Conservation (phyloP, 2,329 filamentous ascomycete species). For the Calcarisporium arbuscula region DNA sequence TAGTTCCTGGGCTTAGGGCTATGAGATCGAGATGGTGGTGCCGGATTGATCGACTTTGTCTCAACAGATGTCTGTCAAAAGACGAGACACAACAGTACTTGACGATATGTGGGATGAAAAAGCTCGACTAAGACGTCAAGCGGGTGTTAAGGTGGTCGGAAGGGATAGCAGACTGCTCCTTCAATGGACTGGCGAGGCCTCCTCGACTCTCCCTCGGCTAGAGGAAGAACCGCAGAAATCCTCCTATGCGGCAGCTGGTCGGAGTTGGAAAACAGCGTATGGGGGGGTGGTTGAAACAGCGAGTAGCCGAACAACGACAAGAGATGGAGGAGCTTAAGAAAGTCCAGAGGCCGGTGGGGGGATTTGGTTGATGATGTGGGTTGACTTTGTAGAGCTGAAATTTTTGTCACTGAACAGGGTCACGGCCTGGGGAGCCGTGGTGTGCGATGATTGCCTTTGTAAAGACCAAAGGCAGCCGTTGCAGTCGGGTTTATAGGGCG, state of each 20-base stretch:
- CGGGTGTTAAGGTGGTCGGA: slow-evolving; percentile 86
- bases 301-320: slow-evolving; percentile 45
- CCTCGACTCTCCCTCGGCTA: slow-evolving; percentile 98
- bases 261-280: slow-evolving; percentile 52
- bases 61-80: too few species aligned
- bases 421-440: slow-evolving; percentile 59
- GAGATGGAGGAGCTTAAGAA: slow-evolving; percentile 43
- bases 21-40: slow-evolving; percentile 11
- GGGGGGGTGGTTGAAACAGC: slow-evolving; percentile 37
- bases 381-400: slow-evolving; percentile 59
- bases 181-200: slow-evolving; percentile 90
- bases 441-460: slow-evolving; percentile 54
- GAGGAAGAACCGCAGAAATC: slow-evolving; percentile 98
- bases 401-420: slow-evolving; percentile 60
- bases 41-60: too few species aligned
- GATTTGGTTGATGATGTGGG: slow-evolving; percentile 60
- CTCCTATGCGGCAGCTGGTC: slow-evolving; percentile 99
- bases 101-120: slow-evolving; percentile 7
- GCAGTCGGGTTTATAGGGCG: slow-evolving; percentile 5
- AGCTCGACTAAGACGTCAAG: slow-evolving; percentile 21
- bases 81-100: too few species aligned
- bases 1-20: too few species aligned
- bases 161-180: slow-evolving; percentile 88
- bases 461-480: slow-evolving; percentile 55
- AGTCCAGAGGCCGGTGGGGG: slow-evolving; percentile 48